phyloP scores from a whole-genome alignment of 2,329 filamentous ascomycete species.

The Fusarium mundagurra region DNA sequence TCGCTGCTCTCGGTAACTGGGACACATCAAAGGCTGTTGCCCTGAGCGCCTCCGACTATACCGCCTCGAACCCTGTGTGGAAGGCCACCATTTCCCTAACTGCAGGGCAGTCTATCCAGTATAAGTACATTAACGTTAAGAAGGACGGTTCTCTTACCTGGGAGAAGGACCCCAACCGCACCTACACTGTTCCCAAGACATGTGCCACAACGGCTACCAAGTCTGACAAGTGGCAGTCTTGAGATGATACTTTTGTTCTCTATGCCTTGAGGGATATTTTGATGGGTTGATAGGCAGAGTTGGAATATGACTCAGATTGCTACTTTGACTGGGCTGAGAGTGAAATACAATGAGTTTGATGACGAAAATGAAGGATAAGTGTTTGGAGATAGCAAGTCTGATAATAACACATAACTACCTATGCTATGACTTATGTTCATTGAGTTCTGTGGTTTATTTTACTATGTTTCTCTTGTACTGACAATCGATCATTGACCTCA shows the following conservation, averaged over 20 bases:
- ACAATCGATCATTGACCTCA: neutral
- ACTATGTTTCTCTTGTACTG: neutral
- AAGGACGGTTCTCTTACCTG: conserved; percentile 65
- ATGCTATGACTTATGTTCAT: neutral
- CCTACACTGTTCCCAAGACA: conserved; percentile 46
- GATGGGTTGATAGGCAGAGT: neutral
- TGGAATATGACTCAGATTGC: neutral
- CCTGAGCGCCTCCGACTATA: conserved; percentile 69
- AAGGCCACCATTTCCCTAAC: conserved; percentile 62
- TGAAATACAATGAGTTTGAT: neutral
- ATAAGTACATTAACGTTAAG: conserved; percentile 74
- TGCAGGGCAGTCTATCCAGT: conserved; percentile 67
- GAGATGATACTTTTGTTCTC: neutral
- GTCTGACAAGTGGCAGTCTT: conserved; percentile 46
- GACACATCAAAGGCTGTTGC: conserved; percentile 62
- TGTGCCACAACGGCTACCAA: conserved; percentile 43
- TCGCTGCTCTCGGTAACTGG: conserved; percentile 71
- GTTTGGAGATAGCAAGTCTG: neutral
- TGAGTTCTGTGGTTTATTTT: neutral
- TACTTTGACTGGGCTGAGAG: neutral
- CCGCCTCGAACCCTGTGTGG: conserved; percentile 69
- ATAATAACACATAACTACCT: neutral
- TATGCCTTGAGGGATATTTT: neutral
- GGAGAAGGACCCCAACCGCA: conserved; percentile 69
- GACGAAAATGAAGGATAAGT: neutral